Conservation (phyloP, 768 basidiomycete species). For the Leccinum subgranulosum region DNA sequence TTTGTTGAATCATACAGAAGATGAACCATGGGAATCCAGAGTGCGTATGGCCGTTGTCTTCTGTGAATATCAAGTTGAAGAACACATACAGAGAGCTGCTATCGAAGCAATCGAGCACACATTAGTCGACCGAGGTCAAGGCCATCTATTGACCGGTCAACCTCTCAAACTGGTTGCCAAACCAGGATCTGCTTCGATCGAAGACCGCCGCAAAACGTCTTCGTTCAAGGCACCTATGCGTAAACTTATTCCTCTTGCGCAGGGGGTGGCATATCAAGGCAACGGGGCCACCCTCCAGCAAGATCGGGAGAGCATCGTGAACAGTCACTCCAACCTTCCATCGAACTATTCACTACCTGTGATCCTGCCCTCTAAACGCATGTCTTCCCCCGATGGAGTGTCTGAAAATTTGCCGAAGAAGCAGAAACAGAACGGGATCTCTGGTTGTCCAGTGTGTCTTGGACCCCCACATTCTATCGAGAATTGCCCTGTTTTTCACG, state of each 20-base stretch:
- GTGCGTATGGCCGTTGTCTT: conserved; percentile 37
- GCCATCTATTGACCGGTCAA: conserved; percentile 57
- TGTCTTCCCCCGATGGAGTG: conserved; percentile 28
- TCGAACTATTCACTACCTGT: not conserved
- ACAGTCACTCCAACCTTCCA: not conserved
- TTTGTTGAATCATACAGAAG: conserved; percentile 57
- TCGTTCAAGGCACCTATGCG: conserved; percentile 1
- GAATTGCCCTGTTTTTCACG: conserved; percentile 52
- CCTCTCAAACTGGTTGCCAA: conserved; percentile 54
- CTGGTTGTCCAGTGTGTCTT: conserved; percentile 48
- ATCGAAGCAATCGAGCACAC: conserved; percentile 68
- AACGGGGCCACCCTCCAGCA: not conserved
- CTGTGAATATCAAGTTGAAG: conserved; percentile 3
- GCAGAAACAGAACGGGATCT: conserved; percentile 24
- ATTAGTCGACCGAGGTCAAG: conserved; percentile 52
- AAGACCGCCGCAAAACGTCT: not conserved
- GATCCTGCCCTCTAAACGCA: conserved; percentile 35
- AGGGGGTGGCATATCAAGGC: not conserved
- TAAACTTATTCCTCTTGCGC: not conserved
- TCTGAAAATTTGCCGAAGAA: conserved; percentile 36
- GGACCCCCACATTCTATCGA: conserved; percentile 44
- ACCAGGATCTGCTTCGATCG: conserved; percentile 12
- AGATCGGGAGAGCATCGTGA: not conserved
- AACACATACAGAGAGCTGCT: conserved; percentile 50
- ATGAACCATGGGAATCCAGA: conserved; percentile 64